Base-by-base conservation (phyloP, 345 rosid genomes). In the Cardamine occulta region DNA sequence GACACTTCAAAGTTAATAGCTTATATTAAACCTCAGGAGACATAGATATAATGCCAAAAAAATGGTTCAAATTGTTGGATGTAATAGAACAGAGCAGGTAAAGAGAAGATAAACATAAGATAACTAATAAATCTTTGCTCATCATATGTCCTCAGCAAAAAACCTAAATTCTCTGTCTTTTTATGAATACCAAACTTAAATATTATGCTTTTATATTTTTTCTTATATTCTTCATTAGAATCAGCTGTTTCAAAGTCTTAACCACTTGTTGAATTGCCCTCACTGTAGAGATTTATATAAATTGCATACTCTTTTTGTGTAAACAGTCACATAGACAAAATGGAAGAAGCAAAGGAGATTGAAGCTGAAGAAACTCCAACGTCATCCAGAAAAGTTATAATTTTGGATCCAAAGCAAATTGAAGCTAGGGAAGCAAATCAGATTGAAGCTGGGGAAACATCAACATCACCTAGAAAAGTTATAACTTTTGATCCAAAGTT, bases 151-250 rank as follows among this genome's bases (percentile, higher is more conserved):
- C 73, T 78, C 81, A 78, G 77, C 77, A 66, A 42, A 44, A 65
- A 58, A 78, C 81, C 77, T 78, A 78, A 77, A 59, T 35, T 60
- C 44, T 52, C 44, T 66, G 81, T 72, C 81, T 59, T 66, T 66
- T 60, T 78, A 52, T 72, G 74, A 59, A 29, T 29, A 13, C 35
- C 14, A 59, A 39, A 29, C 72, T 69, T 62, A 32, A 32, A 19
- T 19, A 19, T 11, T 39, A 28, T 56, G 63, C n/a, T 65, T 57
- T 39, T 45, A 34, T 63, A 42, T 9, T 6, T 42, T 34, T 60
- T 31, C 13, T 56, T 39, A 14, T 66, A n/a, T 23, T 58, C 29
- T 69, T 70, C 75, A 62, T 1, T 13, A 26, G 32, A 42, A 71
- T 63, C 57, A 62, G 54, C 66, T 47, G 19, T 71, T 17, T 49